Evolutionary conservation across 208 protist genomes (phyloP), one percentile per base, ranked within the genome.

Genomic region (Acanthamoeba quina): DNA sequence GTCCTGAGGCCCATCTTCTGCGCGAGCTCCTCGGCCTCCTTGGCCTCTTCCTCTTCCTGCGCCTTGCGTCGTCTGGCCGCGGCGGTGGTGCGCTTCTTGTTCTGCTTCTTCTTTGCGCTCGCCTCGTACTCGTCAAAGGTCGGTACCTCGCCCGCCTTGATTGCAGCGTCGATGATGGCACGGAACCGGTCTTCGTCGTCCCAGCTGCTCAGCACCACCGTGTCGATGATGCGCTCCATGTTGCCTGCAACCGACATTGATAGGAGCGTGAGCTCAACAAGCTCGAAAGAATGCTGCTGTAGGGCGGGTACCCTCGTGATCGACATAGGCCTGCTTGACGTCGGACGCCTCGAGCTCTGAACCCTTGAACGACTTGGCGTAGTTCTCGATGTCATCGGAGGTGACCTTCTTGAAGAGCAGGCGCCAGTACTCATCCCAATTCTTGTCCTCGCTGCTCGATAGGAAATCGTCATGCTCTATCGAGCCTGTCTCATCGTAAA

Each of bases 351-450:
- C 85, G 0, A 74, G 54, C 41, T 68, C 85, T 9, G 85, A 74
- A 6, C 85, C 85, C 62, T 52, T 91, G 60, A 60, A 91, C 26
- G 54, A 52, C 85, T 91, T 91, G 34, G 54, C 85, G 29, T 91
- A 91, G 60, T 21, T 54, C 37, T 91, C 62, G 60, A 91, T 74
- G 37, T 91, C 85, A 7, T 91, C 85, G 15, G 62, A 29, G 41
- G 85, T 91, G 7, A 91, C 60, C 85, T 91, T 49, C 37, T 91
- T 68, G 85, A 91, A 91, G 31, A 91, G 58, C 34, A 74, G 37
- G n/a, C 85, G 85, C 85, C 85, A 91, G 60, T 91, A 91, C 26
- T 68, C 85, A 17, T 68, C 62, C 85, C 85, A 91, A 29, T 91
- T 49, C 37, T 74, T 91, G 60, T 91, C 58, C 60, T 74, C 37